Evolutionary conservation across 1,139 yeast genomes (phyloP).

Genomic region (Protomyces pachydermus): DNA sequence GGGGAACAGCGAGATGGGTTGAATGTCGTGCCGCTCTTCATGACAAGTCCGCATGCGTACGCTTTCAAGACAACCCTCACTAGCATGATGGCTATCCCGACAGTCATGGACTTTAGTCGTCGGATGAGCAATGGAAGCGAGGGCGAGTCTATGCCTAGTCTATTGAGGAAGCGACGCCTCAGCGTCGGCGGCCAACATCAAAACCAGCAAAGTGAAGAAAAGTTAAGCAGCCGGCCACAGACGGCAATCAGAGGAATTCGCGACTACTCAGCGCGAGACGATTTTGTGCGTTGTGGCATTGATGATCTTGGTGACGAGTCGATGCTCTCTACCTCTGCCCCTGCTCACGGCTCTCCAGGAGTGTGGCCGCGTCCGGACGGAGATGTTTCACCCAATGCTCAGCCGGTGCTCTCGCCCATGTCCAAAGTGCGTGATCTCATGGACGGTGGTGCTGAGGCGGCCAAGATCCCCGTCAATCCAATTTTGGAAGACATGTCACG

Average conservation of each 20-base stretch:
- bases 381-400: background rate
- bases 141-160: slow-evolving; percentile 9
- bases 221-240: background rate
- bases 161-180: slow-evolving; percentile 12
- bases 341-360: background rate
- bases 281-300: slow-evolving; percentile 16
- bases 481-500: slow-evolving; percentile 24
- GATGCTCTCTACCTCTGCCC: background rate
- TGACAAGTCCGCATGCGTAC: background rate
- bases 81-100: background rate
- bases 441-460: background rate
- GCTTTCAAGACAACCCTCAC: background rate
- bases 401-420: background rate
- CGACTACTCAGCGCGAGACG: background rate
- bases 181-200: slow-evolving; percentile 7
- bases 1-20: background rate
- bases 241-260: background rate
- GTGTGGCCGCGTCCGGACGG: background rate
- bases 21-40: background rate
- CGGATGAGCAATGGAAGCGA: background rate
- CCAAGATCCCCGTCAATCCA: slow-evolving; percentile 20
- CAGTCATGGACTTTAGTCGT: background rate
- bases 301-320: slow-evolving; percentile 4
- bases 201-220: background rate
- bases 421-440: background rate